A percentile compares a stretch with the other conserved stretches of the same genome.
phyloP scores from a whole-genome alignment of 495 filamentous ascomycete genomes.

The Trichoderma gamsii region DNA sequence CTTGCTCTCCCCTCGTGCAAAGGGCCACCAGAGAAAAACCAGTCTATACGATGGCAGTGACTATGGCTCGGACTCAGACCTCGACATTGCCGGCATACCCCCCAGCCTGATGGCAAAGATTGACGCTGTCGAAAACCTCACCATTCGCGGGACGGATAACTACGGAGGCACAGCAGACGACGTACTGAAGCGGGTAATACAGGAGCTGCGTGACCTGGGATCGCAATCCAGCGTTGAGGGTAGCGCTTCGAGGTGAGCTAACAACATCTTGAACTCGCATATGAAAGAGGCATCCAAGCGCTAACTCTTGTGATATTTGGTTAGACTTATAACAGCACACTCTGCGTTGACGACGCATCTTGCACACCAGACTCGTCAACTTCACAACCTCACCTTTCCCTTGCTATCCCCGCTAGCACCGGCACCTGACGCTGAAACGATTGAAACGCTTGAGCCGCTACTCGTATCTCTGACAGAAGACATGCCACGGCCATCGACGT shows the following conservation, averaged over 20 bases:
- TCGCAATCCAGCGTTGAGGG: conserved; percentile 77
- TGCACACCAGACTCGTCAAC: conserved; percentile 71
- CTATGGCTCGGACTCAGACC: conserved; percentile 65
- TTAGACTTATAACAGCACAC: conserved; percentile 81
- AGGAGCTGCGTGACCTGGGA: conserved; percentile 68
- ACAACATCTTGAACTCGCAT: conserved; percentile 1
- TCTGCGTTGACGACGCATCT: conserved; percentile 77
- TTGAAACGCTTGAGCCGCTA: conserved; percentile 61
- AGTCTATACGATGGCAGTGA: conserved; percentile 58
- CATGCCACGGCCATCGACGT: conserved; percentile 48
- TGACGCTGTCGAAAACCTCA: conserved; percentile 70
- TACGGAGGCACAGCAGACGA: conserved; percentile 63
- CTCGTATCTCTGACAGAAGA: conserved; percentile 50
- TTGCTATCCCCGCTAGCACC: conserved; percentile 54
- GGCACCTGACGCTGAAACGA: conserved; percentile 51
- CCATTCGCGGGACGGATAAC: conserved; percentile 63
- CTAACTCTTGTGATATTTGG: neutral
- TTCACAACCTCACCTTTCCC: conserved; percentile 74
- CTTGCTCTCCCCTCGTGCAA: conserved; percentile 24
- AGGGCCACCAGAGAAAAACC: conserved; percentile 39
- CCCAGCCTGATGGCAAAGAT: conserved; percentile 67
- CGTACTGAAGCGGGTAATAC: conserved; percentile 64
- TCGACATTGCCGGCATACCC: conserved; percentile 64
- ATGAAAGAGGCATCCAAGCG: neutral
- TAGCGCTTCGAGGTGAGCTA: conserved; percentile 64